Evolutionary conservation across 1,284 basidiomycete species (phyloP), one percentile per base, ranked within the genome.

Genomic region (Boletus semigastroideus): DNA sequence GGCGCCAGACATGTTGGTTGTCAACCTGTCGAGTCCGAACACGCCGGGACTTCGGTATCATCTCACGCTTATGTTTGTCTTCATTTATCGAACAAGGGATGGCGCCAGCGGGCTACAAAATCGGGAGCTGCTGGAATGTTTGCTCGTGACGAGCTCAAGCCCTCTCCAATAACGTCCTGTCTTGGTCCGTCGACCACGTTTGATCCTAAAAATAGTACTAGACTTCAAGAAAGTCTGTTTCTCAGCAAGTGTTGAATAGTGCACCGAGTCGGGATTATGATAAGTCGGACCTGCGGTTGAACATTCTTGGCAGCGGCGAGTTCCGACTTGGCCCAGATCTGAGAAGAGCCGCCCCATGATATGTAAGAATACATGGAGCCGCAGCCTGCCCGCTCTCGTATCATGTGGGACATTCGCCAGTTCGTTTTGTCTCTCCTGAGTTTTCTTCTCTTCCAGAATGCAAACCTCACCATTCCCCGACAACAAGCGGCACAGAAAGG

Each of bases 121-220:
- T 51, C 79, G 86, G 16, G 82, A 88, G n/a, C 72, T 88, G 28
- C 75, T 98, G 8, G 78, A 87, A 62, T 76, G 80, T 42, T 75
- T 99, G 14, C 77, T 99, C 80, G 96, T 30, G 82, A 98, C 62
- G 75, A 79, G 30, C 74, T 90, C 16, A 28, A 70, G 11, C 67
- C 63, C 28, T 73, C 78, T 13, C 57, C 63, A 3, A 52, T 77
- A 25, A 80, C 73, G 20, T 67, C 71, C 16, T 74, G 69, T 48
- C 77, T n/a, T n/a, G n/a, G n/a, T n/a, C n/a, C n/a, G n/a, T n/a
- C n/a, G 76, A 55, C 92, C 94, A 12, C 90, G 84, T 56, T 73
- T 99, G 19, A 79, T 98, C 6, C 84, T 99, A 62, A 99, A 99
- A 72, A 87, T 99, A 49, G 92, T 96, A 0, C 94, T 94, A 0